phyloP scores from a whole-genome alignment of 305 asterid species.

The Fraxinus platypoda region DNA sequence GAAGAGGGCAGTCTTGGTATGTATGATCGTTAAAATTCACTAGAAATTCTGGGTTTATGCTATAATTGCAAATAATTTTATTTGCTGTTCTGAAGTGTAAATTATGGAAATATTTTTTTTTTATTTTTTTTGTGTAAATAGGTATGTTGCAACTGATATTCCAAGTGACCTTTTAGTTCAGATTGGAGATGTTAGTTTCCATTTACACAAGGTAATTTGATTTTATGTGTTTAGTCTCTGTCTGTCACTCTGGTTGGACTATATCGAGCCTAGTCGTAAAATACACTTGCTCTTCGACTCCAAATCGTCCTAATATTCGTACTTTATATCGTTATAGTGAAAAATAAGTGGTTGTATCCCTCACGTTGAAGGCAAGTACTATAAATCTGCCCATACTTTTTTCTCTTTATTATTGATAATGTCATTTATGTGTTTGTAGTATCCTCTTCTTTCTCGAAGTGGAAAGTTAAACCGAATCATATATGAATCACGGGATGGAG shows the following conservation, averaged over 20 bases:
- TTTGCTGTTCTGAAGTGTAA: not conserved
- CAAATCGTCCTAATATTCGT: not conserved
- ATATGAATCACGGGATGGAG: conserved; percentile 59
- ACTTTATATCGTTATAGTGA: not conserved
- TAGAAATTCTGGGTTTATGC: not conserved
- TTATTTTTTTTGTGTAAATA: conserved; percentile 23
- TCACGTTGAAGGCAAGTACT: not conserved
- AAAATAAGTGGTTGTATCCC: not conserved
- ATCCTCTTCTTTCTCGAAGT: conserved; percentile 80
- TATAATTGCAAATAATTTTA: not conserved
- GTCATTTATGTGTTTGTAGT: conserved; percentile 32
- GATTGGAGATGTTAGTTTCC: conserved; percentile 75
- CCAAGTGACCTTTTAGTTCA: conserved; percentile 83
- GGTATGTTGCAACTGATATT: conserved; percentile 87
- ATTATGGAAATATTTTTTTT: conserved; percentile 8
- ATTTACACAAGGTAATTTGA: conserved; percentile 70
- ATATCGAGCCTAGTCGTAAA: not conserved
- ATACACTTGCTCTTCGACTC: not conserved
- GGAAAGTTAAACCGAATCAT: conserved; percentile 77
- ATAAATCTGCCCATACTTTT: not conserved
- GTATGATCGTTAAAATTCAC: not conserved
- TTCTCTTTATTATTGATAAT: not conserved
- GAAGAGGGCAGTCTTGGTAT: conserved; percentile 81
- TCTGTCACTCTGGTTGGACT: not conserved
- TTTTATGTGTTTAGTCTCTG: not conserved